Percentiles rank a stretch among this genome's conserved stretches.
These are phyloP conservation scores for Bauhinia variegata DNA, from an alignment of 306 rosid genomes.

Conservation along the genomic window DNA sequence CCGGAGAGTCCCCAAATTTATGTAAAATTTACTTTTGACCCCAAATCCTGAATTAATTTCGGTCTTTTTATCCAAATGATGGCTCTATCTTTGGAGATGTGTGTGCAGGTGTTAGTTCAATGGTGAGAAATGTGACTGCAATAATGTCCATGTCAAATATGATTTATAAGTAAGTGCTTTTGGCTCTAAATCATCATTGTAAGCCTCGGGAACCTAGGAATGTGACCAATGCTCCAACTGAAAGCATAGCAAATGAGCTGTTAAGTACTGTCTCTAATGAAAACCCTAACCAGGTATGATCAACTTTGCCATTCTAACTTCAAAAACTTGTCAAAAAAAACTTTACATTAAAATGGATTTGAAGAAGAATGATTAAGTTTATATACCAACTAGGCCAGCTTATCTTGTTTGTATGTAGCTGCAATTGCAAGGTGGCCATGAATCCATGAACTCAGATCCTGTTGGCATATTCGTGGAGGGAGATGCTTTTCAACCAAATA, in stretches of 20 bases:
- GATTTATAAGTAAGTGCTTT: too few relatives aligned
- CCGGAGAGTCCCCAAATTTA: too few relatives aligned
- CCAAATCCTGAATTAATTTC: too few relatives aligned
- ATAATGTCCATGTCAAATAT: neutral
- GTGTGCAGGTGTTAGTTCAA: too few relatives aligned
- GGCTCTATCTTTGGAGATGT: too few relatives aligned
- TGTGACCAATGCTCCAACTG: neutral
- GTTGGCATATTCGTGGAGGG: neutral
- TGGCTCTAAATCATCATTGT: neutral
- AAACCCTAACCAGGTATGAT: conserved; percentile 22
- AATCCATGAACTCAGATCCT: neutral
- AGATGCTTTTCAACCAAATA: neutral
- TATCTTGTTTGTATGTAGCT: conserved; percentile 4
- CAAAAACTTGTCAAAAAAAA: too few relatives aligned
- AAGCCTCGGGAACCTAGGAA: conserved; percentile 4
- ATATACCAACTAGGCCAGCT: neutral
- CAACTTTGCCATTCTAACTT: too few relatives aligned
- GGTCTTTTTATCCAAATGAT: too few relatives aligned
- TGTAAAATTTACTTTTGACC: too few relatives aligned
- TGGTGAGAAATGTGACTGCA: too few relatives aligned
- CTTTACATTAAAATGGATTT: neutral
- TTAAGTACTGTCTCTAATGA: neutral
- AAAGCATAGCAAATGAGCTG: neutral
- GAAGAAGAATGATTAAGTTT: neutral
- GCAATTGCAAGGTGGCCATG: neutral